phyloP scores from a whole-genome alignment of 257 asterid genomes.

The Linderniella brevidens region DNA sequence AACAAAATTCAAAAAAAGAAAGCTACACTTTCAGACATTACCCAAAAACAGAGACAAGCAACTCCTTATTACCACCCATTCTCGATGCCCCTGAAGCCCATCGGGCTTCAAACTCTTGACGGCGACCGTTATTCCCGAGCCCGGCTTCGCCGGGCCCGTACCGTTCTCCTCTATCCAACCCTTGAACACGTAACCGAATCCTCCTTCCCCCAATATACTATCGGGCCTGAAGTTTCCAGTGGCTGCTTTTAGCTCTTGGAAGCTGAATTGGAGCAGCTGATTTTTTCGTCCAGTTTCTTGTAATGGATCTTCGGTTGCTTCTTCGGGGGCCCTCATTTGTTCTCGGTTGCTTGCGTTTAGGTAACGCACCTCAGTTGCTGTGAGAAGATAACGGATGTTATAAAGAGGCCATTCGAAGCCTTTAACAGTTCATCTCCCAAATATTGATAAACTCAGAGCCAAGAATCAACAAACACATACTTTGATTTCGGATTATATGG shows the following conservation, averaged over 20 bases:
- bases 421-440: no score
- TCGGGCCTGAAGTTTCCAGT: slow-evolving; percentile 89
- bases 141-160: slow-evolving; percentile 85
- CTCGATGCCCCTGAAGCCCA: slow-evolving; percentile 96
- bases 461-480: no score
- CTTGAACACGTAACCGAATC: slow-evolving; percentile 87
- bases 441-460: no score
- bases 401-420: no score
- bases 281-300: no score
- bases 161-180: slow-evolving; percentile 99
- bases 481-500: no score
- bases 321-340: slow-evolving; percentile 63
- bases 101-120: slow-evolving; percentile 90
- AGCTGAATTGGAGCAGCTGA: slow-evolving; percentile 60
- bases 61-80: slow-evolving; percentile 81
- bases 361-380: no score
- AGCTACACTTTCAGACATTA: no score
- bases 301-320: slow-evolving; percentile 40
- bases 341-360: slow-evolving; percentile 57
- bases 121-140: slow-evolving; percentile 81
- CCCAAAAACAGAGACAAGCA: neutral
- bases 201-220: slow-evolving; percentile 96
- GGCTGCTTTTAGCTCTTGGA: slow-evolving; percentile 76
- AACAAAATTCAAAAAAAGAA: neutral
- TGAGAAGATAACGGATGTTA: no score